Percentiles rank a stretch among this genome's conserved stretches.
Conservation (phyloP, 202 grass and related monocot genomes). For the Eragrostis tef region DNA sequence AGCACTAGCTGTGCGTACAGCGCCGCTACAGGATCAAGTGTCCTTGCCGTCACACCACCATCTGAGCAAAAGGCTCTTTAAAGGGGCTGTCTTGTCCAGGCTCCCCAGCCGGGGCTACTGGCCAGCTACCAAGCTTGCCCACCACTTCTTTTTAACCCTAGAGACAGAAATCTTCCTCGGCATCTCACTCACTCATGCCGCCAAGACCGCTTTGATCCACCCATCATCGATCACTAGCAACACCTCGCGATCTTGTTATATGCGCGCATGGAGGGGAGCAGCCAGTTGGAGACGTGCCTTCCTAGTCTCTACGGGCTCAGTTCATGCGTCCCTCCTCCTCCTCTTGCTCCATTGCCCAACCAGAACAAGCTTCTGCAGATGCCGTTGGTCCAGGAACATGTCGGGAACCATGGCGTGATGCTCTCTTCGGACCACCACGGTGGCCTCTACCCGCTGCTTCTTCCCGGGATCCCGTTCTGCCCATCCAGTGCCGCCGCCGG, state of each 20-base stretch:
- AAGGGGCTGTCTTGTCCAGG: slow-evolving; percentile 51
- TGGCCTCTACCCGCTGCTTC: slow-evolving; percentile 51
- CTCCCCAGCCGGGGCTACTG: too few relatives aligned
- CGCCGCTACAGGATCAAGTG: slow-evolving; percentile 51
- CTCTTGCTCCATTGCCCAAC: slow-evolving; percentile 46
- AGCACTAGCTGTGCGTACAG: slow-evolving; percentile 36
- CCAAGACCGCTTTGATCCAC: slow-evolving; percentile 35
- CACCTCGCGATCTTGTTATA: slow-evolving; percentile 35
- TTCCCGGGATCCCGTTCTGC: slow-evolving; percentile 56
- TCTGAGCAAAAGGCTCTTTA: slow-evolving; percentile 77
- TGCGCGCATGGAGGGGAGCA: slow-evolving; percentile 61
- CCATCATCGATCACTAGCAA: background rate
- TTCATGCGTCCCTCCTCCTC: slow-evolving; percentile 42
- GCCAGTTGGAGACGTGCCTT: slow-evolving; percentile 52
- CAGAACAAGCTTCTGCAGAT: slow-evolving; percentile 55
- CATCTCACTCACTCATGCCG: slow-evolving; percentile 27
- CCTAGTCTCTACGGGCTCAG: slow-evolving; percentile 52
- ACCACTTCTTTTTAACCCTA: slow-evolving; percentile 47
- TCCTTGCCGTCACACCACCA: slow-evolving; percentile 51
- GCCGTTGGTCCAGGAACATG: slow-evolving; percentile 50
- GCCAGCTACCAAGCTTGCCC: slow-evolving; percentile 39
- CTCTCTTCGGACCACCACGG: slow-evolving; percentile 37
- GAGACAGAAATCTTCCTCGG: slow-evolving; percentile 52
- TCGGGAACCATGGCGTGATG: slow-evolving; percentile 50
- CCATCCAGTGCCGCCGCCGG: background rate